Base-by-base conservation (phyloP, 768 basidiomycete species). In the Kwoniella bestiolae region DNA sequence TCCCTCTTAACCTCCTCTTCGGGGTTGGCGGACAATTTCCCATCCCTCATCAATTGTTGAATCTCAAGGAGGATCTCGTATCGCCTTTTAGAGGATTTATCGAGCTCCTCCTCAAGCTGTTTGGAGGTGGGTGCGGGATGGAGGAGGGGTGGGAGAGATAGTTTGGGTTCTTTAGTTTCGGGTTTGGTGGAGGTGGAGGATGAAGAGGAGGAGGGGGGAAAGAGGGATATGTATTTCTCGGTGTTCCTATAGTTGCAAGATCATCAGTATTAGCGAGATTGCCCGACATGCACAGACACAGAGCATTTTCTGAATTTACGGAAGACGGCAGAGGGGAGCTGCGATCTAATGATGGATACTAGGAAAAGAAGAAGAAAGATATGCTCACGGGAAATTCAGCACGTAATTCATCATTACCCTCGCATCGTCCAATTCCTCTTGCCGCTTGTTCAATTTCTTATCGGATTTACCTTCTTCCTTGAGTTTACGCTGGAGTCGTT, bases 381-480 rank as follows among this genome's bases (percentile, higher is more conserved):
- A n/a, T n/a, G n/a, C 82, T 63, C 68, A 93, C 94, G 79, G 78
- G 60, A 74, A 80, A 58, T 79, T 67, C 31, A 93, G 77, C 55
- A 94, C 87, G 77, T 97, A 98, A 78, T 94, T 94, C 49, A 96
- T 83, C 77, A 95, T 92, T 14, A 94, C 85, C n/a, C 94, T 85
- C 16, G 91, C 83, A 62, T 88, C 85, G 8, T 82, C 75, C 41
- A 96, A 75, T 12, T 85, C 81, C 44, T 81, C 75, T 62, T 87
- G 83, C 11, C 89, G 76, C 63, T 78, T 69, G 60, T 76, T 73
- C 29, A 72, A 83, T 66, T 85, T 87, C 77, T 89, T 89, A n/a
- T 83, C 82, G 74, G 32, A 90, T 88, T 47, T 83, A 11, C 51
- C 23, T 31, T 52, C 66, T 25, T 56, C 60, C 23, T 57, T 29